phyloP scores from a whole-genome alignment of 345 rosid species.

The Gossypium rotundifolium region DNA sequence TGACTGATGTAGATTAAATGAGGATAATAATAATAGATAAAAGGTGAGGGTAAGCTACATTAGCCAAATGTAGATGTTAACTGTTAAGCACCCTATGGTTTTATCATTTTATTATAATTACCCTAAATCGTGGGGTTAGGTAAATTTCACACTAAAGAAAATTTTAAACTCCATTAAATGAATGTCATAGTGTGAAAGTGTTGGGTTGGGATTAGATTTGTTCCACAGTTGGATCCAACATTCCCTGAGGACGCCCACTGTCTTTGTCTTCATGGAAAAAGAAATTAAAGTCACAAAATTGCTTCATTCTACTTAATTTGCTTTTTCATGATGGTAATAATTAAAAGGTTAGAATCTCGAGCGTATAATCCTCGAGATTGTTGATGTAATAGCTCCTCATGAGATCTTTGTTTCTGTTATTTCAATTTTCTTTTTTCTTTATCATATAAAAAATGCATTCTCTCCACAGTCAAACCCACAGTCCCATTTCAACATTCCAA shows the following conservation, averaged over 20 bases:
- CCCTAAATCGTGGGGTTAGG: constrained; percentile 17
- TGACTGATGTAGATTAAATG: too few relatives aligned
- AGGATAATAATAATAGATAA: too few relatives aligned
- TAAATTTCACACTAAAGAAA: neutral
- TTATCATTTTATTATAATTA: neutral
- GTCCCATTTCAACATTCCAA: constrained; percentile 33
- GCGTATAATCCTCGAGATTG: constrained; percentile 30
- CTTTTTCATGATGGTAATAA: constrained; percentile 13
- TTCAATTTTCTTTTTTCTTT: constrained; percentile 1
- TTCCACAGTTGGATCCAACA: constrained; percentile 46
- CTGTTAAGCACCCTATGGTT: constrained; percentile 29
- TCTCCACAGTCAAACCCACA: constrained; percentile 43
- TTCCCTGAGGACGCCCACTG: constrained; percentile 32
- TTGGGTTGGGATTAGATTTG: neutral
- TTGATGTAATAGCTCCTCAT: constrained; percentile 27
- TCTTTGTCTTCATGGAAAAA: neutral
- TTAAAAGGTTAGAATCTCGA: constrained; percentile 40
- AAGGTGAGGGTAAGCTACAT: constrained; percentile 28
- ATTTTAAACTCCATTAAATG: too few relatives aligned
- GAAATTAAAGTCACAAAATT: constrained; percentile 16
- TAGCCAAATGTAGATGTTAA: constrained; percentile 37
- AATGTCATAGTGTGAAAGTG: too few relatives aligned
- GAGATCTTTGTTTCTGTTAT: constrained; percentile 25
- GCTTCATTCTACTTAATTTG: neutral
- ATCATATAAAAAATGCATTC: too few relatives aligned